Evolutionary conservation across 164 flowering plant species (phyloP).

Genomic region (Vitis vinifera): ASM3070453v1 NC_081818.1:2820501-2821000

Average conservation of each 20-base stretch:
- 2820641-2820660: slow-evolving; percentile 28
- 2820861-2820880: no score
- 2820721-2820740: slow-evolving; percentile 5
- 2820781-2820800: slow-evolving; percentile 30
- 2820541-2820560: slow-evolving; percentile 79
- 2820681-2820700: slow-evolving; percentile 30
- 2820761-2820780: slow-evolving; percentile 28
- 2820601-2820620: slow-evolving; percentile 92
- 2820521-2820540: slow-evolving; percentile 87
- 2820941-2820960: no score
- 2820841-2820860: no score
- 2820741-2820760: slow-evolving; percentile 17
- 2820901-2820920: neutral
- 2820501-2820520: slow-evolving; percentile 23
- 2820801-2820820: slow-evolving; percentile 8
- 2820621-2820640: slow-evolving; percentile 68
- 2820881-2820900: slow-evolving; percentile 7
- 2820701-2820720: slow-evolving; percentile 7
- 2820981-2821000: neutral
- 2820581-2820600: slow-evolving; percentile 87
- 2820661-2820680: slow-evolving; percentile 14
- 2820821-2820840: slow-evolving; percentile 9
- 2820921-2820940: no score
- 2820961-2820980: no score
- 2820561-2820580: slow-evolving; percentile 29